These are phyloP conservation scores for Solanum boliviense DNA, from an alignment of 257 asterid genomes.

Conservation along the genomic window DNA sequence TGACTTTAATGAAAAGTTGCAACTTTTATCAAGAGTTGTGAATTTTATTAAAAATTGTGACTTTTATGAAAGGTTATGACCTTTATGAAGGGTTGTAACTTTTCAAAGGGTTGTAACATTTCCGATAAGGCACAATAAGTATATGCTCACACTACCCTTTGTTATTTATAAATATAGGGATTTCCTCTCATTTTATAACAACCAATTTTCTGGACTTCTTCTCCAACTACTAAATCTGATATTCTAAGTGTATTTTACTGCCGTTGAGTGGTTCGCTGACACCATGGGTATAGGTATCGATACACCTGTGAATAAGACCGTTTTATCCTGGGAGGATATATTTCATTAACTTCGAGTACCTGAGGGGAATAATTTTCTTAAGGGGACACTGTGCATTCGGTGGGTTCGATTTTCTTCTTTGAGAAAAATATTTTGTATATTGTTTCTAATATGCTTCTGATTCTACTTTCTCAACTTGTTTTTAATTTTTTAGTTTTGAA, in stretches of 20 bases:
- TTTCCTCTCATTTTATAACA: background rate
- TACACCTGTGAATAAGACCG: fast-evolving
- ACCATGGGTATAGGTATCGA: background rate
- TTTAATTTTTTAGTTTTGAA: too few species aligned
- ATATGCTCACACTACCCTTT: background rate
- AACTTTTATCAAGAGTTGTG: too few species aligned
- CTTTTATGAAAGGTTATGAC: background rate
- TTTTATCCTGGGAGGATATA: background rate
- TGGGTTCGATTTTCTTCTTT: background rate
- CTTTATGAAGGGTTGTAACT: background rate
- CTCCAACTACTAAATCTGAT: background rate
- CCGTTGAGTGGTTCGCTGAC: background rate
- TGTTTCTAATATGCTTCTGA: too few species aligned
- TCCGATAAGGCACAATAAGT: background rate
- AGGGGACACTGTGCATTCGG: background rate
- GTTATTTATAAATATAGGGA: too few species aligned
- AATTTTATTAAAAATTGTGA: too few species aligned
- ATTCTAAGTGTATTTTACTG: background rate
- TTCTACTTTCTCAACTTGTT: too few species aligned
- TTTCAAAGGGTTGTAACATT: background rate
- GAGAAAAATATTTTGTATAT: too few species aligned
- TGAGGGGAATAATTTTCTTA: too few species aligned
- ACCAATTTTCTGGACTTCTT: background rate
- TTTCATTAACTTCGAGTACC: background rate
- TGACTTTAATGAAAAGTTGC: too few species aligned